Base-by-base conservation (phyloP, 768 basidiomycete genomes). In the Boletus fagicola region DNA sequence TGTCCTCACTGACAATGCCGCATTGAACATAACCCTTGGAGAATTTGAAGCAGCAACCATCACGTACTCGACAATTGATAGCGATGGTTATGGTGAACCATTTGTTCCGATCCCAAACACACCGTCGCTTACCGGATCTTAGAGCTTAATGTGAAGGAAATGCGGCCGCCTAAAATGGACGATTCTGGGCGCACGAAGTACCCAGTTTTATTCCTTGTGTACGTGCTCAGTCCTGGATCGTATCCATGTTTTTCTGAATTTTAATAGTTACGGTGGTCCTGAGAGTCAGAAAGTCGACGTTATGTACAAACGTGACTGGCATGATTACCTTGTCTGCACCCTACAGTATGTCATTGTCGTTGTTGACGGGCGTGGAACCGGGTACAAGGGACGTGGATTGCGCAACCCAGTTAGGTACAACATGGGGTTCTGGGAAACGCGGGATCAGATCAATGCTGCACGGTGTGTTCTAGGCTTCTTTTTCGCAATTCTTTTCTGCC, bases 101-200 rank as follows among this genome's bases (percentile, higher is more conserved):
- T 38, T 67, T 49, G 51, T 58, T 62, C 35, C 57, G 65, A 64
- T 59, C 58, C 54, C 47, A 31, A 44, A 46, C 52, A 46, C 48
- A 49, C 45, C 48, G 54, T 63, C 60, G 61, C 61, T 71, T 58
- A 65, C 54, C 51, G 54, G 58, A 49, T 55, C 58, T 38, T 64
- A 94, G 93, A 92, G 66, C 76, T 98, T 54, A 97, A 97, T 71
- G 90, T 91, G 54, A 81, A 90, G 66, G 95, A 98, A 75, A 82
- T 96, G 63, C 84, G 92, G 16, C 97, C 97, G 18, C 93, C 94
- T 5, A 80, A 83, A 57, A 90, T 98, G 86, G 97, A 99, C 64
- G 87, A 90, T 65, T 88, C 92, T 22, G 97, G 97, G n/a, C 85
- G 91, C 44, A 92, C 89, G 10, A 94, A 96, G 71, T 98, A 99